Evolutionary conservation across 2,329 filamentous ascomycete genomes (phyloP).

Genomic region (Juglanconis sp.): DNA sequence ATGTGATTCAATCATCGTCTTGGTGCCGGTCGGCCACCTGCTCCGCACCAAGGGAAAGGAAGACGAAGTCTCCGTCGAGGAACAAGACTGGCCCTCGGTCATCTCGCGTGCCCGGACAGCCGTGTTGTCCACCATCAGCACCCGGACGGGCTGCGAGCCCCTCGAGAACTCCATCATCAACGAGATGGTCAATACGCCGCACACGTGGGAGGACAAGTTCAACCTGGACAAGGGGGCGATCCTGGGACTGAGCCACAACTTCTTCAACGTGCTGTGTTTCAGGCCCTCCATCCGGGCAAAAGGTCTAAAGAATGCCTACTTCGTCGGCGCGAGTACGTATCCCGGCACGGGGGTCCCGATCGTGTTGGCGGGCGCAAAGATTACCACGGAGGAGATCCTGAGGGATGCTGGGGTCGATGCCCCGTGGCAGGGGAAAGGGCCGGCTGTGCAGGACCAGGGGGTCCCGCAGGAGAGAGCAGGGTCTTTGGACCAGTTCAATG

Average conservation of each 20-base stretch:
- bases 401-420: constrained; percentile 28
- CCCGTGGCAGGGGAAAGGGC: constrained; percentile 27
- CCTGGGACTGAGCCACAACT: constrained; percentile 67
- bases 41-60: constrained; percentile 39
- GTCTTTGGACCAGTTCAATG: constrained; percentile 11
- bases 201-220: constrained; percentile 63
- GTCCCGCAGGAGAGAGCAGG: constrained; percentile 21
- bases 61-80: constrained; percentile 29
- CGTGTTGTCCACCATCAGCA: constrained; percentile 58
- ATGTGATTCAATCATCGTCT: constrained; percentile 64
- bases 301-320: constrained; percentile 55
- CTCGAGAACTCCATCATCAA: constrained; percentile 47
- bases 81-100: constrained; percentile 61
- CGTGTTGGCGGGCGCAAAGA: constrained; percentile 64
- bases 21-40: constrained; percentile 71
- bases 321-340: constrained; percentile 73
- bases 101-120: constrained; percentile 55
- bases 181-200: constrained; percentile 65
- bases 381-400: constrained; percentile 47
- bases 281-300: constrained; percentile 55
- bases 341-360: constrained; percentile 75
- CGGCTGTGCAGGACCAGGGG: constrained; percentile 21
- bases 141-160: constrained; percentile 56
- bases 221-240: constrained; percentile 75
- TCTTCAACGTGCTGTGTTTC: constrained; percentile 71